A percentile compares a stretch with the other conserved stretches of the same genome.
phyloP scores from a whole-genome alignment of 2,329 filamentous ascomycete species.

The Cercospora sojina region DNA sequence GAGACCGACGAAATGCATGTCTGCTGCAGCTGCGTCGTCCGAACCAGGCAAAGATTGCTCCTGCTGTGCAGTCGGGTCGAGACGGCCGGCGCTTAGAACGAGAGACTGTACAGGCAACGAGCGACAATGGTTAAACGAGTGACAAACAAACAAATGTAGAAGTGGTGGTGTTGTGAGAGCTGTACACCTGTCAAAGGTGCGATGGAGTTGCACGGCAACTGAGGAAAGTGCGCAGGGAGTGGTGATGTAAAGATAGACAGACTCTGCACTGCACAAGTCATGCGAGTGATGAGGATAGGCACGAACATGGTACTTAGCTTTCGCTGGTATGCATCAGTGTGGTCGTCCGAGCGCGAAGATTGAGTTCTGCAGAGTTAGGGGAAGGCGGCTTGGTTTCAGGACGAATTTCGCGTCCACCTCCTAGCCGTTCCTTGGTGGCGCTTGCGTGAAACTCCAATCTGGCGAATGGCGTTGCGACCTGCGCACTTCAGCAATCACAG shows the following conservation, averaged over 20 bases:
- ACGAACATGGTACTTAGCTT: constrained; percentile 15
- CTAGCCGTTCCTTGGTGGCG: constrained; percentile 12
- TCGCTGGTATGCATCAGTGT: constrained; percentile 7
- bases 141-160: constrained; percentile 15
- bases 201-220: constrained; percentile 13
- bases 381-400: constrained; percentile 16
- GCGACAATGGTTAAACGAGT: constrained; percentile 16
- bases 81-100: constrained; percentile 8
- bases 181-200: constrained; percentile 25
- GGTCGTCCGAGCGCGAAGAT: constrained; percentile 20
- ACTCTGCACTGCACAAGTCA: constrained; percentile 6
- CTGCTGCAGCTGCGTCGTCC: constrained; percentile 10
- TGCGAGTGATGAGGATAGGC: constrained; percentile 16
- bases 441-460: constrained; percentile 7
- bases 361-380: constrained; percentile 18
- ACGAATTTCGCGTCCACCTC: constrained; percentile 11
- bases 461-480: constrained; percentile 3
- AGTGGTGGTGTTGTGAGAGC: background rate
- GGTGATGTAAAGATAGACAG: constrained; percentile 7
- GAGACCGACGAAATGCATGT: constrained; percentile 22
- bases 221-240: constrained; percentile 5
- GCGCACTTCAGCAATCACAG: constrained; percentile 5
- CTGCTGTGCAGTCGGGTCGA: constrained; percentile 1
- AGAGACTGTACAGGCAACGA: constrained; percentile 11
- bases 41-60: background rate